Conservation (phyloP, 2,329 filamentous ascomycete genomes). For the Fusarium odoratissimum region DNA sequence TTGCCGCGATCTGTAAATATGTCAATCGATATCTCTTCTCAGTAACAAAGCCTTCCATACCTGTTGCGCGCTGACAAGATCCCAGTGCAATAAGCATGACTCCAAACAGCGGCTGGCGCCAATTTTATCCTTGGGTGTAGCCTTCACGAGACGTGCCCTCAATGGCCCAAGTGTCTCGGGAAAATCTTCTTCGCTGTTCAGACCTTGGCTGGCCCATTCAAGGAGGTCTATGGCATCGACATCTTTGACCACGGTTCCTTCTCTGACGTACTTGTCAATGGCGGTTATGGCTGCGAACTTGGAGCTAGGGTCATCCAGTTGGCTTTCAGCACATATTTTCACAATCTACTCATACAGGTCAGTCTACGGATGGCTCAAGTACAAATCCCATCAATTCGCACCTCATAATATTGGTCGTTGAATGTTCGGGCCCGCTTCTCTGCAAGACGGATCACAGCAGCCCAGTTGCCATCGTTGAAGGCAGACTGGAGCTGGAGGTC, state of each 20-base stretch:
- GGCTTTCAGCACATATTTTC: constrained; percentile 63
- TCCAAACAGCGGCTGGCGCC: constrained; percentile 59
- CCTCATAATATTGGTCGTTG: constrained; percentile 68
- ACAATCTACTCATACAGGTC: constrained; percentile 51
- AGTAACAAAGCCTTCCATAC: constrained; percentile 47
- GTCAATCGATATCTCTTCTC: constrained; percentile 6
- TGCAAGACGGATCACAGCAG: constrained; percentile 61
- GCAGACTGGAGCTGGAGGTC: constrained; percentile 67
- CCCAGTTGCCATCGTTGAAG: constrained; percentile 67
- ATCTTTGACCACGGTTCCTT: constrained; percentile 60
- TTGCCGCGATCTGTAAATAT: constrained; percentile 60
- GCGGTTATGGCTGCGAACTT: constrained; percentile 58
- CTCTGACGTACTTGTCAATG: constrained; percentile 60
- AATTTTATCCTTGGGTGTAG: constrained; percentile 59
- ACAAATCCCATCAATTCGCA: constrained; percentile 40
- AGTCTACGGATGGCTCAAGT: background rate
- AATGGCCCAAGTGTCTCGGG: constrained; percentile 62
- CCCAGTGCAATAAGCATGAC: constrained; percentile 65
- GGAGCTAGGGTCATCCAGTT: constrained; percentile 61
- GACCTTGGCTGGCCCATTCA: constrained; percentile 62
- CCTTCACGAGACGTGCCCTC: constrained; percentile 63
- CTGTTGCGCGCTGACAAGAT: constrained; percentile 68
- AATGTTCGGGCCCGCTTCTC: constrained; percentile 61
- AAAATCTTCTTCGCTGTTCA: constrained; percentile 56
- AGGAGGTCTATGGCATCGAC: constrained; percentile 64